Conservation (phyloP, 768 basidiomycete genomes). For the Lactarius sanguifluus region DNA sequence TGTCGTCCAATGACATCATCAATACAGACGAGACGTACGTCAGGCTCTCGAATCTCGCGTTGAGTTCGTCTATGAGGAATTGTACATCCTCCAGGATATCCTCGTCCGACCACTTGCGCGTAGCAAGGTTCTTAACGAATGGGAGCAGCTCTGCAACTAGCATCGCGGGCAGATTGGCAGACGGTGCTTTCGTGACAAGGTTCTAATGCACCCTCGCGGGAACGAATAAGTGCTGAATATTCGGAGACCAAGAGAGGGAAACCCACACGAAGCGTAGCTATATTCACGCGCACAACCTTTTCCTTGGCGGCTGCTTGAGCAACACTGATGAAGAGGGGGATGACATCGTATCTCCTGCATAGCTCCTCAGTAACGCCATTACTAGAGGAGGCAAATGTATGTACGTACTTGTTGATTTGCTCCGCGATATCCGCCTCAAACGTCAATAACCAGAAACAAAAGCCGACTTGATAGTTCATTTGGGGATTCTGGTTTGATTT, state of each 20-base stretch:
- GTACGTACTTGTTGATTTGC: conserved; percentile 77
- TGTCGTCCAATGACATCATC: background rate
- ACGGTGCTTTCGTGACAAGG: conserved; percentile 83
- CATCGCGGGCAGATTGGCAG: conserved; percentile 90
- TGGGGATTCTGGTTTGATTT: conserved; percentile 83
- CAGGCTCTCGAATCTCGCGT: conserved; percentile 78
- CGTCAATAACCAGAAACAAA: conserved; percentile 91
- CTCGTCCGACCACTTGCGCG: conserved; percentile 92
- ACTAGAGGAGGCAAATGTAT: background rate
- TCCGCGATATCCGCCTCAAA: conserved; percentile 87
- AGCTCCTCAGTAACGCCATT: conserved; percentile 4
- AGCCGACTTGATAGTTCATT: conserved; percentile 92
- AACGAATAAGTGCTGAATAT: background rate
- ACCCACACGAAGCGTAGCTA: conserved; percentile 85
- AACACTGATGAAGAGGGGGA: conserved; percentile 78
- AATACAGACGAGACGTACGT: conserved; percentile 59
- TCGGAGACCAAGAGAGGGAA: background rate
- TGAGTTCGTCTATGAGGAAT: conserved; percentile 85
- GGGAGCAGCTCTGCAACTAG: conserved; percentile 83
- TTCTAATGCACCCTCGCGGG: conserved; percentile 52
- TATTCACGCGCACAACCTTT: conserved; percentile 91
- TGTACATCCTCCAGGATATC: conserved; percentile 91
- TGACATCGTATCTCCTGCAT: conserved; percentile 81
- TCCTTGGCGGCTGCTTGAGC: conserved; percentile 93
- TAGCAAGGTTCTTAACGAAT: conserved; percentile 78